These are phyloP conservation scores for Tetragonia tetragonoides DNA, from an alignment of 148 eudicot genomes.

Conservation along the genomic window DNA sequence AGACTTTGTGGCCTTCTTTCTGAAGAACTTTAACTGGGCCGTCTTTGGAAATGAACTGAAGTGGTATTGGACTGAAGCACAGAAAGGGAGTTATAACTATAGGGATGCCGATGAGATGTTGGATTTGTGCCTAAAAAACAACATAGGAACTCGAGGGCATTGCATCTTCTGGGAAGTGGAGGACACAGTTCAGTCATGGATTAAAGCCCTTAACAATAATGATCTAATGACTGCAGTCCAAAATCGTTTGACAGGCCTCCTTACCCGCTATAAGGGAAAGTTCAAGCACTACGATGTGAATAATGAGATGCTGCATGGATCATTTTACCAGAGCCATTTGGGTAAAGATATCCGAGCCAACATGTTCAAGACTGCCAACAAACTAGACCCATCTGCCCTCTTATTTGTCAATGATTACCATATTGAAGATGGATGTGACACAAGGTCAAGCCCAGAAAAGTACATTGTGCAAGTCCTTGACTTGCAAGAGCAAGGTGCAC, in stretches of 20 bases:
- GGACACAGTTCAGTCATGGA: conserved; percentile 62
- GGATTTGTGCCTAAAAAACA: conserved; percentile 52
- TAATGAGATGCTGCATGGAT: conserved; percentile 95
- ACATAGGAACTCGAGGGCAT: conserved; percentile 76
- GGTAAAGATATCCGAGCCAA: conserved; percentile 68
- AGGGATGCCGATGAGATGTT: conserved; percentile 81
- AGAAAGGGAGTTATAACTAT: conserved; percentile 72
- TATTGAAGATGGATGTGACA: conserved; percentile 76
- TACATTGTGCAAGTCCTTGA: conserved; percentile 72
- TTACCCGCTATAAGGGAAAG: conserved; percentile 83
- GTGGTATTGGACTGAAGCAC: conserved; percentile 95
- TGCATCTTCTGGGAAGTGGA: conserved; percentile 97
- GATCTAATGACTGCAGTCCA: conserved; percentile 63
- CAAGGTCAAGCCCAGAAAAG: conserved; percentile 70
- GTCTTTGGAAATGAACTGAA: conserved; percentile 92
- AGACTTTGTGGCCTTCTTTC: conserved; percentile 73
- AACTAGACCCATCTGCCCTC: conserved; percentile 63
- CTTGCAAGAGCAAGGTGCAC: conserved; percentile 81
- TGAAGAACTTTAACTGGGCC: conserved; percentile 87
- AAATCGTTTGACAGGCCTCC: conserved; percentile 67
- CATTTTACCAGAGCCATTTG: conserved; percentile 68
- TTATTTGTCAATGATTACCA: conserved; percentile 92
- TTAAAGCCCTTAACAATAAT: conserved; percentile 40
- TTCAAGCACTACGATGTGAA: conserved; percentile 94
- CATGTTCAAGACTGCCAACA: conserved; percentile 82